A percentile compares a stretch with the other conserved stretches of the same genome.
Evolutionary conservation across 169 alveolate genomes (phyloP).

Genomic region (Plasmodium malariae): DNA sequence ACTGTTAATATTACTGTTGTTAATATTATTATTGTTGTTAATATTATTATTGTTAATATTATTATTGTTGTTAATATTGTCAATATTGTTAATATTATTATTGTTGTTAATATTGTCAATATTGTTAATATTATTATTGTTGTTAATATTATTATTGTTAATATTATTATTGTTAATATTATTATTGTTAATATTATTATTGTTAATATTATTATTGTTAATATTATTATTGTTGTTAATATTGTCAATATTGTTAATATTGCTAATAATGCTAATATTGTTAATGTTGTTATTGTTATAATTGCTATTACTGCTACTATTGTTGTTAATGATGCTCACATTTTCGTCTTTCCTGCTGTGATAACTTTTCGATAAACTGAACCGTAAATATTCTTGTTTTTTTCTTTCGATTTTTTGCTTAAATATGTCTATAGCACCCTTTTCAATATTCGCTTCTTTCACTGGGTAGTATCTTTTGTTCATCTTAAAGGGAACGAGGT

Average conservation of each 20-base stretch:
- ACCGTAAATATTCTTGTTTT: slow-evolving; percentile 47
- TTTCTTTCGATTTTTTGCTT: slow-evolving; percentile 56
- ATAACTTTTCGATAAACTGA: slow-evolving; percentile 26
- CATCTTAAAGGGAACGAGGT: slow-evolving; percentile 14
- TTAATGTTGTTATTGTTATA: not conserved
- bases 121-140: not conserved
- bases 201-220: not conserved
- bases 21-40: not conserved
- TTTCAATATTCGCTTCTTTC: slow-evolving; percentile 36
- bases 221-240: not conserved
- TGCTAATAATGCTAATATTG: not conserved
- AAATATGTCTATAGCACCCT: slow-evolving; percentile 41
- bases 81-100: no score
- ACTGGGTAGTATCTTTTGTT: slow-evolving; percentile 34
- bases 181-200: not conserved
- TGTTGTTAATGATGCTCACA: not conserved
- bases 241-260: not conserved
- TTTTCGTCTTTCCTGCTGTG: slow-evolving; percentile 24
- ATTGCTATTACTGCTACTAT: not conserved
- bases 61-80: no score
- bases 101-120: not conserved
- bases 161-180: not conserved
- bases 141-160: not conserved
- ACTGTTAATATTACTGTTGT: not conserved
- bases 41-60: not conserved